These are phyloP conservation scores for Oryza longistaminata DNA, from an alignment of 176 grass and related monocot species.

Conservation along the genomic window DNA sequence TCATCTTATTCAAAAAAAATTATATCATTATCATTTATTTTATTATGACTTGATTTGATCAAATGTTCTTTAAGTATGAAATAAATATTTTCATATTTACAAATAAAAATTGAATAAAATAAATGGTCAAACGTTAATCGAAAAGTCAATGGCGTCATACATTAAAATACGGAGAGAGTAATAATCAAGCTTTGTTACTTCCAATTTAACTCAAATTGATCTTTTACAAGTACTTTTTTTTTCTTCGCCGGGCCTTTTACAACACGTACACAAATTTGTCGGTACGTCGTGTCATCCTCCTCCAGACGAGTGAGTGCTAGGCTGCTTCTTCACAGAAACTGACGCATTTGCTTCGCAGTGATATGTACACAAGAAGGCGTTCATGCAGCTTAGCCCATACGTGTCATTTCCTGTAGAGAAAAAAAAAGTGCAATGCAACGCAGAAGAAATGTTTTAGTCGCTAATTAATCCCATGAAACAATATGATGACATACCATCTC, in stretches of 20 bases:
- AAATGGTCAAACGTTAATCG: too few species aligned
- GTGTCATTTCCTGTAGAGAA: conserved; percentile 59
- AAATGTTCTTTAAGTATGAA: too few species aligned
- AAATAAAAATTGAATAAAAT: too few species aligned
- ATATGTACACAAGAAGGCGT: conserved; percentile 28
- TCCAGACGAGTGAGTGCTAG: neutral
- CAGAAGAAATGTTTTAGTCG: conserved; percentile 45
- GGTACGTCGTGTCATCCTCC: conserved; percentile 20
- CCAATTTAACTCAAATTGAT: neutral
- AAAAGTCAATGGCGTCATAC: too few species aligned
- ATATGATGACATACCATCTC: neutral
- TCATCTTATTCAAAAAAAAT: too few species aligned
- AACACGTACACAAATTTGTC: neutral
- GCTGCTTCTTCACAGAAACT: neutral
- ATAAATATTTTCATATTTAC: too few species aligned
- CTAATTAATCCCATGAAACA: neutral
- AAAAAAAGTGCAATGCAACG: neutral
- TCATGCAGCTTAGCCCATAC: neutral
- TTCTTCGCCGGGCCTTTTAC: conserved; percentile 5
- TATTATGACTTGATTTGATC: too few species aligned
- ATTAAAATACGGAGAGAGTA: neutral
- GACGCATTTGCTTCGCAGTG: neutral
- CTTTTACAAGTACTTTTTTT: neutral
- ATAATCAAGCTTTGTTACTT: neutral
- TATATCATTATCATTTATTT: too few species aligned